These are phyloP conservation scores for Cytospora paraplurivora DNA, from an alignment of 2,329 filamentous ascomycete species.

Conservation along the genomic window DNA sequence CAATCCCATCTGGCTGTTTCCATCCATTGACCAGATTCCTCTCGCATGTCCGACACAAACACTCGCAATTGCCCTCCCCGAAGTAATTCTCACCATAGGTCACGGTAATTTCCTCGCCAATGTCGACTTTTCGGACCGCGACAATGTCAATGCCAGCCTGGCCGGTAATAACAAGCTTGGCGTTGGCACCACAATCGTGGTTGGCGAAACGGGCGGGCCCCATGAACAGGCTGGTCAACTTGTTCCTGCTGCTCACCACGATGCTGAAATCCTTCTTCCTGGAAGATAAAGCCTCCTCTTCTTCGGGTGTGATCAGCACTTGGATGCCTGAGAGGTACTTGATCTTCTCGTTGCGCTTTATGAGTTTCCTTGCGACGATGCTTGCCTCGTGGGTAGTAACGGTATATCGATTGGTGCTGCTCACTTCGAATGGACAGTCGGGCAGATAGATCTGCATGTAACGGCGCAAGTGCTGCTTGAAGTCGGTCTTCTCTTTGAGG, in stretches of 20 bases:
- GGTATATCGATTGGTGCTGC: constrained; percentile 90
- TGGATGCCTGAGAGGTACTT: constrained; percentile 91
- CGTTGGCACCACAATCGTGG: constrained; percentile 94
- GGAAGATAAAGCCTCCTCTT: constrained; percentile 78
- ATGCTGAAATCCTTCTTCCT: constrained; percentile 95
- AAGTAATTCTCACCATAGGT: constrained; percentile 97
- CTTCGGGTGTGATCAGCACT: constrained; percentile 87
- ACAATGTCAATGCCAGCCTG: constrained; percentile 89
- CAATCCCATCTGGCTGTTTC: constrained; percentile 57
- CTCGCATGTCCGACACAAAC: constrained; percentile 88
- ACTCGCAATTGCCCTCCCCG: constrained; percentile 92
- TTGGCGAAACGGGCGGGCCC: constrained; percentile 96
- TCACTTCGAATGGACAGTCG: constrained; percentile 92
- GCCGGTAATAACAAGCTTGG: constrained; percentile 79
- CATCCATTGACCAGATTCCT: constrained; percentile 76
- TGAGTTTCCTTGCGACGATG: constrained; percentile 76
- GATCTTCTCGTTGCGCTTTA: constrained; percentile 80
- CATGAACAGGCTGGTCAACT: constrained; percentile 87
- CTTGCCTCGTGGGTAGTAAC: constrained; percentile 88
- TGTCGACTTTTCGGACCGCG: constrained; percentile 76
- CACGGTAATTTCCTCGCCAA: constrained; percentile 94
- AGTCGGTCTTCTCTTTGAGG: constrained; percentile 82
- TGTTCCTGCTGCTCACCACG: constrained; percentile 89
- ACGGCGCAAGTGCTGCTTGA: constrained; percentile 79
- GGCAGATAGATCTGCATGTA: constrained; percentile 93